Evolutionary conservation across 1,139 yeast species (phyloP), one percentile per base, ranked within the genome.

Genomic region (Protomyces inundatus): DNA sequence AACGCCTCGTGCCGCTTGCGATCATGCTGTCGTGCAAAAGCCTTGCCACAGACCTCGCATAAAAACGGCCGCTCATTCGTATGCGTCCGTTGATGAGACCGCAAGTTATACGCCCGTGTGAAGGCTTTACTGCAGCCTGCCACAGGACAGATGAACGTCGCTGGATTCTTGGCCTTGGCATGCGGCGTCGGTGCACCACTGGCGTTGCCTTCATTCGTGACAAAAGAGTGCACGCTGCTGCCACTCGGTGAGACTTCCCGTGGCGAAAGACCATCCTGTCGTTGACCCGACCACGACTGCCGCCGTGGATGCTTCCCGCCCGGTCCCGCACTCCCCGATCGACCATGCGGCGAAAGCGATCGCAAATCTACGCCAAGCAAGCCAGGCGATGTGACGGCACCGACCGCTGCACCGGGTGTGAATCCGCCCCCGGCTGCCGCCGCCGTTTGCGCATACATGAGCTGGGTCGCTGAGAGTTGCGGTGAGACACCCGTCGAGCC

Each of bases 1-100:
- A 93, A 79, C 67, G 90, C 96, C 73, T 91, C 97, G 73, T 93
- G 98, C 53, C 98, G 81, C 73, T 90, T 90, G 52, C 96, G 79
- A 75, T 93, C 98, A 72, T 93, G 98, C 72, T 90, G 97, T 66
- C 98, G 79, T 0, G 98, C 97, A 81, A 93, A 93, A 3, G 97
- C 93, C 75, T 90, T 90, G 6, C 95, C 95, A 76, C 98, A 93
- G 5, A 87, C 83, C 14, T 83, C 80, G 76, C 98, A 93, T 34
- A 84, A 81, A 73, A 85, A 93, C 3, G 98, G 98, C 66, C 96
- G 79, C 73, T 93, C 98, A 73, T 90, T 91, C 0, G 97, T 91
- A 74, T 93, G 98, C 0, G 98, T 91, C 66, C 97, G 78, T 71
- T 88, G 77, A 76, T 93, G 98, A 0, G 97, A 89, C 70, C 93